These are phyloP conservation scores for Penicillium atrosanguineum DNA, from an alignment of 495 filamentous ascomycete species.

Conservation along the genomic window DNA sequence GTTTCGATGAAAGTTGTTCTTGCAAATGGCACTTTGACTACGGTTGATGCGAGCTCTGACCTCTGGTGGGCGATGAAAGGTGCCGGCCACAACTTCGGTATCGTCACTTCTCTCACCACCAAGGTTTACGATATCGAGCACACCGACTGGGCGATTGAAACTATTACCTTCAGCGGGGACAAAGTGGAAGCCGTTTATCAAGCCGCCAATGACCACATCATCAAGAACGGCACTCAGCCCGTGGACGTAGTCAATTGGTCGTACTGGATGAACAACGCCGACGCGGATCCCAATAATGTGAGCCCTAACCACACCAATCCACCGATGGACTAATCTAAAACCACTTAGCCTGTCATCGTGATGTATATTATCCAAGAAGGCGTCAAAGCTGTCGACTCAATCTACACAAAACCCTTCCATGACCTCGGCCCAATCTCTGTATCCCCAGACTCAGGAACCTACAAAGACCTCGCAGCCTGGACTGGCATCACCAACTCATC, in stretches of 20 bases:
- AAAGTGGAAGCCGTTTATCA: slow-evolving; percentile 49
- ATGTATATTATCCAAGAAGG: slow-evolving; percentile 54
- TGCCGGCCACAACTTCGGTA: slow-evolving; percentile 63
- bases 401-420: slow-evolving; percentile 45
- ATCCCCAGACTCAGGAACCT: slow-evolving; percentile 32
- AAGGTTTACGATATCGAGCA: slow-evolving; percentile 47
- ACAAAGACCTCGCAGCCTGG: slow-evolving; percentile 45
- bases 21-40: slow-evolving; percentile 47
- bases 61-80: slow-evolving; percentile 59
- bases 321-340: not conserved
- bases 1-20: slow-evolving; percentile 53
- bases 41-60: slow-evolving; percentile 39
- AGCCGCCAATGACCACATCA: slow-evolving; percentile 41
- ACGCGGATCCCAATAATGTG: slow-evolving; percentile 34
- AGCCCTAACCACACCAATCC: not conserved
- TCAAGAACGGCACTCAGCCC: slow-evolving; percentile 37
- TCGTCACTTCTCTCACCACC: slow-evolving; percentile 48
- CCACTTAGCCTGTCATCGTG: slow-evolving; percentile 40
- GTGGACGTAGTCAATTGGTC: slow-evolving; percentile 49
- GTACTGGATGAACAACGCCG: slow-evolving; percentile 46
- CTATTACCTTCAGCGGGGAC: slow-evolving; percentile 44
- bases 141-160: slow-evolving; percentile 42
- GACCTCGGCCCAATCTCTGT: slow-evolving; percentile 41
- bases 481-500: slow-evolving; percentile 33
- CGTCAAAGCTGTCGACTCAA: slow-evolving; percentile 33